Base-by-base conservation (phyloP, 345 rosid species). In the Eucalyptus albens region DNA sequence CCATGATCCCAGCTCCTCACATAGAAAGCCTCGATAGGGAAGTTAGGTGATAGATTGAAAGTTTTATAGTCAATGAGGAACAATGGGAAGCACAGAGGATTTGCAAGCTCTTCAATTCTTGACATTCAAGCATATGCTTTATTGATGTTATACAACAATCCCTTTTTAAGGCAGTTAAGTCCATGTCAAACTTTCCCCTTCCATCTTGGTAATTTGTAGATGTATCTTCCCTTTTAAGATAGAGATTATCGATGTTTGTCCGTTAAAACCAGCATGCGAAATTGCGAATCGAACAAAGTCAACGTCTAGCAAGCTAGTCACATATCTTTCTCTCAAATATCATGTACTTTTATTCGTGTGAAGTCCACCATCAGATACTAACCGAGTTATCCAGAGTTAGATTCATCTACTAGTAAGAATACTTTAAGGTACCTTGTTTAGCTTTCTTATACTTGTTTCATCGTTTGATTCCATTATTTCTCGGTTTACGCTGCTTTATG, bases 281-380 rank as follows among this genome's bases (percentile, higher is more conserved):
- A 24, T 22, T 56, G 29, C 6, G 13, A 56, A 24, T 4, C 6
- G 1, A 56, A 9, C 27, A 56, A 56, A 9, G 62, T 56, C 60
- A 22, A 56, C 11, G 5, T 55, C 60, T 21, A 21, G 60, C 27
- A 21, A 55, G 27, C 2, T 55, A 21, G 11, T 55, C 3, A 3
- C 56, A 21, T 21, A 21, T 55, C 2, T 53, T 7, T 53, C 60
- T 9, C 62, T 13, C 62, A 22, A 56, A 56, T 0, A 4, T 24
- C 12, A 9, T 9, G 29, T 24, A 56, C 29, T 10, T 9, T 4
- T 56, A 56, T 56, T 56, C 0, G 29, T 9, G 27, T 24, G 29
- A 10, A 24, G 27, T 56, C 27, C 27, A 0, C 3, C 14, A 5
- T 9, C 1, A 56, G 12, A 6, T 56, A 24, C 13, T 22, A 53